phyloP scores from a whole-genome alignment of 306 rosid species.

The Acacia acuminata region DNA sequence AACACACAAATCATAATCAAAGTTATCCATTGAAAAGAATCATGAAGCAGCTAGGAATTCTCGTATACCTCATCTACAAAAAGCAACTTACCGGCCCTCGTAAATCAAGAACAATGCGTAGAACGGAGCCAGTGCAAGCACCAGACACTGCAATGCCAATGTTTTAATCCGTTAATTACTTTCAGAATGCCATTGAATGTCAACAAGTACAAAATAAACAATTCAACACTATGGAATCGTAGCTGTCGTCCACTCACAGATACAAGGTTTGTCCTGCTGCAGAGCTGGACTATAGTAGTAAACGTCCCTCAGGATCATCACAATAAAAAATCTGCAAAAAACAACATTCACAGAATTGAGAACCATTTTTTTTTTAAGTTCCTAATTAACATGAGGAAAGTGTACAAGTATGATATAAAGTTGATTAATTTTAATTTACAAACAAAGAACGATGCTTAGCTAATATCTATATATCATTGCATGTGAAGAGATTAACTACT shows the following conservation, averaged over 20 bases:
- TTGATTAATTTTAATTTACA: background rate
- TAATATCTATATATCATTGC: no score
- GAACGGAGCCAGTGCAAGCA: background rate
- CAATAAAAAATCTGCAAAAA: background rate
- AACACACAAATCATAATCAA: background rate
- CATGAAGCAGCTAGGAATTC: background rate
- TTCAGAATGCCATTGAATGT: background rate
- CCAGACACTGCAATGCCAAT: background rate
- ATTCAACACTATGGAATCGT: background rate
- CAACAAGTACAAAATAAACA: background rate
- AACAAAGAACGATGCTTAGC: background rate
- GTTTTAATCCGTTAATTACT: background rate
- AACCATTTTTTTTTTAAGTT: background rate
- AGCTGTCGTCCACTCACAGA: background rate
- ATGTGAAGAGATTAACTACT: background rate
- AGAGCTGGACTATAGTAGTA: background rate
- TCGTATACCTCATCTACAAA: background rate
- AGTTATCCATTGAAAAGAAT: background rate
- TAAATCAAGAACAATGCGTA: background rate
- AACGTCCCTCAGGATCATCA: constrained; percentile 1
- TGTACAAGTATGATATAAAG: background rate
- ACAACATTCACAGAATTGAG: no score
- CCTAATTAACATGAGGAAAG: background rate
- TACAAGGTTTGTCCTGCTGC: background rate
- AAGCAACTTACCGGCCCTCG: background rate